phyloP scores from a whole-genome alignment of 768 basidiomycete genomes.

The Hygrocybe punicea region DNA sequence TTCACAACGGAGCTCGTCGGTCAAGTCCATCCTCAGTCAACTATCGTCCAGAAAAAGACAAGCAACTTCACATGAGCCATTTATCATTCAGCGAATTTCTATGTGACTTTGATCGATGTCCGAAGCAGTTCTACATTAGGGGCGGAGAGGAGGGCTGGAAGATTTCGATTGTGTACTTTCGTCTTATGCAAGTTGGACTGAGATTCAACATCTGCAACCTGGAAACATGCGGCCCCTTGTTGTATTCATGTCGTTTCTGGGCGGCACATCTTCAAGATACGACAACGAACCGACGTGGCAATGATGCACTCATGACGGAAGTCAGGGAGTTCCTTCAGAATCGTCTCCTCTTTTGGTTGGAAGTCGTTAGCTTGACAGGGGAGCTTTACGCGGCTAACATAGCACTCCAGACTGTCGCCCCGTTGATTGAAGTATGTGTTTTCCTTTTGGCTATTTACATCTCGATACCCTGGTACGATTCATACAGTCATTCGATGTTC shows the following conservation, averaged over 20 bases:
- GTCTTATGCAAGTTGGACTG: constrained; percentile 31
- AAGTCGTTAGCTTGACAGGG: constrained; percentile 28
- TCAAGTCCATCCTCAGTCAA: not conserved
- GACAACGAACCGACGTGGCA: not conserved
- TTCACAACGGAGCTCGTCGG: not conserved
- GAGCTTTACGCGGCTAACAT: constrained; percentile 10
- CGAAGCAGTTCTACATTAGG: not conserved
- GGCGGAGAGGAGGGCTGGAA: constrained; percentile 8
- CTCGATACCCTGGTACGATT: not conserved
- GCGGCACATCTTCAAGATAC: constrained; percentile 25
- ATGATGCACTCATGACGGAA: constrained; percentile 8
- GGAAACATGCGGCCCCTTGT: constrained; percentile 29
- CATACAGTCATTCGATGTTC: not conserved
- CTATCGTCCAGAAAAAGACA: not conserved
- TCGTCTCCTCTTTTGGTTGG: constrained; percentile 38
- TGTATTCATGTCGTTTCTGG: constrained; percentile 41
- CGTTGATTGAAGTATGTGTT: not conserved
- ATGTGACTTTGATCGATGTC: not conserved
- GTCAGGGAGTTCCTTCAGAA: constrained; percentile 20
- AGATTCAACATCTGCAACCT: constrained; percentile 41
- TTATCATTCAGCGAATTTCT: constrained; percentile 4
- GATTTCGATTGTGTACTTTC: constrained; percentile 24
- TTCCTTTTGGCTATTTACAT: not conserved
- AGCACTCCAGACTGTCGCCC: constrained; percentile 2
- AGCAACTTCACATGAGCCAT: not conserved